phyloP scores from a whole-genome alignment of 352 stramenopile species.

The Pythium phragmitis region DNA sequence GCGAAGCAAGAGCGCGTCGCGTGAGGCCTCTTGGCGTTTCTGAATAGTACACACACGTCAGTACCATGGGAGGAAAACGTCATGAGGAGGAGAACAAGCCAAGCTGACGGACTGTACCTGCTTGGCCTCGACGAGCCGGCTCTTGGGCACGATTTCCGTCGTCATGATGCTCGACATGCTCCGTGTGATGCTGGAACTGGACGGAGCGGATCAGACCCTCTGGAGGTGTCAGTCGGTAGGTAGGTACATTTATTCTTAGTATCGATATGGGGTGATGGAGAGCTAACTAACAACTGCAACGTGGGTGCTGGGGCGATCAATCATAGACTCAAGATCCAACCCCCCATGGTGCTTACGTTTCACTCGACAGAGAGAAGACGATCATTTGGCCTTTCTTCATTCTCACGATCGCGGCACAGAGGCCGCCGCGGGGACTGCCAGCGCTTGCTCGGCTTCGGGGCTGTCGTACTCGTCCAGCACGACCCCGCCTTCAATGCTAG shows the following conservation, averaged over 20 bases:
- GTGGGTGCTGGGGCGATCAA: neutral
- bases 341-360: neutral
- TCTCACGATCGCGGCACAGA: conserved; percentile 29
- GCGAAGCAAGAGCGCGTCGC: conserved; percentile 68
- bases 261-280: neutral
- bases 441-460: conserved; percentile 49
- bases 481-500: conserved; percentile 63
- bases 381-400: neutral
- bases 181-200: neutral
- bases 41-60: conserved; percentile 16
- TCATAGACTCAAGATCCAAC: neutral
- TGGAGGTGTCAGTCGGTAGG: neutral
- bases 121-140: conserved; percentile 75
- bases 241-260: conserved; percentile 23
- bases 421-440: conserved; percentile 34
- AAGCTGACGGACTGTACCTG: conserved; percentile 34
- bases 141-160: conserved; percentile 47
- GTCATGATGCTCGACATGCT: conserved; percentile 6
- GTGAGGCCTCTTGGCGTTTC: conserved; percentile 75
- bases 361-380: neutral
- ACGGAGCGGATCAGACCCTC: neutral
- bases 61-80: neutral
- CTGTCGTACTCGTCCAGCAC: conserved; percentile 36
- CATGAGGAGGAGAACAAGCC: neutral
- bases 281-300: conserved; percentile 3